Base-by-base conservation (phyloP, 1,284 basidiomycete species). In the Serendipita sp. region DNA sequence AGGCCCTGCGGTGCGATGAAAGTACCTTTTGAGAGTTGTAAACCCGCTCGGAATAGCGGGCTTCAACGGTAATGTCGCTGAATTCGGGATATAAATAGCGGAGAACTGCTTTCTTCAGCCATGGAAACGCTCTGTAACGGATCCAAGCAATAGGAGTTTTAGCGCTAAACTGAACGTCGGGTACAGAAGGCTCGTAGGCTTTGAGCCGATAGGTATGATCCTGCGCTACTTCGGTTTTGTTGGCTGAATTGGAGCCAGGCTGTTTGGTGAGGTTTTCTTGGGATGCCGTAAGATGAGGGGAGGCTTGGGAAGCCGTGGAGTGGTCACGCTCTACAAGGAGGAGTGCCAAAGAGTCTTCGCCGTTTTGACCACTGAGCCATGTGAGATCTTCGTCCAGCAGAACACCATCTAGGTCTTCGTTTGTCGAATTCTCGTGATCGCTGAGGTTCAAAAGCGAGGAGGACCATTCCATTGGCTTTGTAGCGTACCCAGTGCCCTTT, bases 11-110 rank as follows among this genome's bases (percentile, higher is more conserved):
- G 12, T 22, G 12, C 53, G 15, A 22, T n/a, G 34, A 8, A 58
- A 35, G 53, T 8, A 58, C 53, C 53, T 58, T 58, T 58, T 58
- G 53, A 5, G 53, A 58, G 8, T 58, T 32, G 53, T 58, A 58
- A 10, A 58, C 29, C n/a, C 53, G 12, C n/a, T 34, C 53, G 5
- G 53, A 30, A 35, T 58, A 58, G 26, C 15, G 22, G 8, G 53
- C 53, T 32, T 58, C 53, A n/a, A 58, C 53, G 15, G 10, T 10
- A 6, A 15, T 12, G 32, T 58, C 53, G 34, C 32, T 34, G 32
- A 58, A 58, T 10, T 22, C 26, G 34, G 53, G 53, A 58, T 58
- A 58, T 22, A 30, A 32, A 34, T 30, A 58, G 34, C 53, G 53
- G 8, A 30, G 17, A 35, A 58, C 17, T n/a, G 53, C 26, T 8